Evolutionary conservation across 257 asterid species (phyloP).

Genomic region (Ligustrum vulgare): DNA sequence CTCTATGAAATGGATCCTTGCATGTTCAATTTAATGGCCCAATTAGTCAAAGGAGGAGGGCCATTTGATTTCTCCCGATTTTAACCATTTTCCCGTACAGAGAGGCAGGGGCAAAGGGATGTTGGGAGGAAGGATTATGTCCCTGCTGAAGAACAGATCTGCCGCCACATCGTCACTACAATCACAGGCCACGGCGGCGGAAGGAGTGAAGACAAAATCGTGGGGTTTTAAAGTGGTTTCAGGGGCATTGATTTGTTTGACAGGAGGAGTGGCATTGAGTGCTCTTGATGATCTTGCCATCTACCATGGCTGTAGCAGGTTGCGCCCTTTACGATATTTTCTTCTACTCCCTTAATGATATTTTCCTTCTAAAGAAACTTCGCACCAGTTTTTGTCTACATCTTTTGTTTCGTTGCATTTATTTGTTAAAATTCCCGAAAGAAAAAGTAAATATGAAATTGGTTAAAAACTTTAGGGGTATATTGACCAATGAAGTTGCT

Average conservation of each 20-base stretch:
- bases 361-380: constrained; percentile 26
- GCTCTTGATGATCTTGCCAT: constrained; percentile 57
- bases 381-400: background rate
- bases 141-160: constrained; percentile 40
- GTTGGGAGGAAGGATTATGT: constrained; percentile 45
- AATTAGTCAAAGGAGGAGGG: too few species aligned
- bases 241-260: constrained; percentile 29
- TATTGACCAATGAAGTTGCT: background rate
- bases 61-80: too few species aligned
- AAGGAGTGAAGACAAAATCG: constrained; percentile 43
- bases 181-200: constrained; percentile 19
- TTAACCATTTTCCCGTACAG: too few species aligned
- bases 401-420: constrained; percentile 41
- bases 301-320: constrained; percentile 60
- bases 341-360: background rate
- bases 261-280: constrained; percentile 43
- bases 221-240: constrained; percentile 71
- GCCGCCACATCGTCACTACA: constrained; percentile 15
- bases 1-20: too few species aligned
- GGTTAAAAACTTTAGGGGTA: background rate
- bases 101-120: constrained; percentile 10
- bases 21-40: too few species aligned
- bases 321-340: constrained; percentile 1
- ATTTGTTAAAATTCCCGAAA: background rate
- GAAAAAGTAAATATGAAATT: background rate